Evolutionary conservation across 1,284 basidiomycete species (phyloP), one percentile per base, ranked within the genome.

Genomic region (Polyporus tsugae): DNA sequence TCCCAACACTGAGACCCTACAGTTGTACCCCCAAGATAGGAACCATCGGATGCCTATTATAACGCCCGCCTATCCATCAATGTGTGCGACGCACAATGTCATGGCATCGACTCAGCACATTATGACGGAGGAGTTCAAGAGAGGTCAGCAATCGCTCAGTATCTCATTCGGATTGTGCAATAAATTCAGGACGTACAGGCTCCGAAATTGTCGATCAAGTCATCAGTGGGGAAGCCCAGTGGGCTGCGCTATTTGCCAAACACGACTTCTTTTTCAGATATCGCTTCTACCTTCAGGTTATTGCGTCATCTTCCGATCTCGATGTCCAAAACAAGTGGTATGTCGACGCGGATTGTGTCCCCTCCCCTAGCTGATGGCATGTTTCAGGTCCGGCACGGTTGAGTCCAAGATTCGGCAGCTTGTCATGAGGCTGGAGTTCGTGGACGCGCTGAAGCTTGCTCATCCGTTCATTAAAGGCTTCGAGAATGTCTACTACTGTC

Each of bases 31-130:
- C 1, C 89, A 91, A 72, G 98, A 99, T 81, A 89, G 95, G 70
- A 88, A 93, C 42, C 98, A 99, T 82, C 90, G 96, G 69, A 99
- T 99, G 98, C 98, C 98, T 19, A 99, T 99, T 78, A 99, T 99
- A 76, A 99, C 97, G 0, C 97, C 97, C 5, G 97, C 98, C n/a
- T 99, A 99, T 81, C 97, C 98, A 41, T 95, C 97, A 15, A 99
- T 99, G 97, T 99, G 97, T 80, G 91, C 97, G 42, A 99, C 97
- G 19, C 98, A 99, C 83, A 99, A 99, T 77, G 96, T 99, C 67
- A 96, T 95, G 62, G 89, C 90, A 53, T 98, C 96, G 10, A 99
- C 97, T 1, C 95, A 98, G 82, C 92, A 93, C 83, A 94, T 99
- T 72, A 97, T 99, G 87, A 97, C 95, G 2, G 92, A 95, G 75